Base-by-base conservation (phyloP, 2,329 filamentous ascomycete genomes). In the Didymella lethalis region DNA sequence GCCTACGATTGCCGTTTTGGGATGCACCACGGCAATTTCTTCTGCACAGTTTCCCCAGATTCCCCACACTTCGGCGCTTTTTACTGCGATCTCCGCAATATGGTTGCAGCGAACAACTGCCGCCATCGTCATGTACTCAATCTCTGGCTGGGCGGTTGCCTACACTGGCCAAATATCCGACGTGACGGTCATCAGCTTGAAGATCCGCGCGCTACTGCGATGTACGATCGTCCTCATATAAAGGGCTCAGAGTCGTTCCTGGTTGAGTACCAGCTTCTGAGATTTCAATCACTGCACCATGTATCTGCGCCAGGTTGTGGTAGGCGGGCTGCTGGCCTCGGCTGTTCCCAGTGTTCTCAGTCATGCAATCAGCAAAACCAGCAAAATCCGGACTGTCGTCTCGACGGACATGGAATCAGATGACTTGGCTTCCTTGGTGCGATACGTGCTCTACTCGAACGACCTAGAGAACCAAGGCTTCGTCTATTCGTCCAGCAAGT, bases 51-150 rank as follows among this genome's bases (percentile, higher is more conserved):
- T 41, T 16, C 48, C 34, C 34, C 48, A 41, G 48, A 14, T 43
- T 43, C 38, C 36, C 38, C 48, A 41, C 48, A 43, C 14, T 32
- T 51, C 26, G 48, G n/a, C 38, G 38, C 12, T 28, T 43, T 26
- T 48, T 18, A 10, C 16, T 26, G 20, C 31, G 29, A 32, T 34
- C 47, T 25, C 47, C 34, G 25, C 47, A 29, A 18, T n/a, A 10
- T 16, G 10, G 16, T 25, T 40, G 23, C 32, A 40, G 34, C 7
- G 23, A 40, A 29, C 12, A 29, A 49, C 34, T 49, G 34, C 34
- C 34, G 34, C 40, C 25, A 20, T 41, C 23, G 32, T 36, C 32
- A n/a, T n/a, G 16, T 36, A 6, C 32, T 36, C 7, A 7, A n/a
- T n/a, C 1, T 7, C 6, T 36, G n/a, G 32, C 32, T 36, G 7